phyloP scores from a whole-genome alignment of 768 basidiomycete genomes.

The Suillus subaureus region DNA sequence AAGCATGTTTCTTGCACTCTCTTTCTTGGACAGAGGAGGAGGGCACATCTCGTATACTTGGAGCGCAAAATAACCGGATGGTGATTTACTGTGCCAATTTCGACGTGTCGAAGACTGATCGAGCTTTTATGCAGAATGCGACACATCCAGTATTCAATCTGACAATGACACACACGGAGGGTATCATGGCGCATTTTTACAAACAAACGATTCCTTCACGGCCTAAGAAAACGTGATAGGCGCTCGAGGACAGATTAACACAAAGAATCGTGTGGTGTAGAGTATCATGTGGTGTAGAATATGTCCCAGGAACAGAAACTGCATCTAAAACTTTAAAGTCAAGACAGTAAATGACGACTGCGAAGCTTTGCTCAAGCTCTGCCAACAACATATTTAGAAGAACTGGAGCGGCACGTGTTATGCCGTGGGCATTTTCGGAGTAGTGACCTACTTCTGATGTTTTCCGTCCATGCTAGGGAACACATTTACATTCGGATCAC shows the following conservation, averaged over 20 bases:
- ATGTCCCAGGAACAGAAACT: not conserved
- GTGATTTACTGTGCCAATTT: conserved; percentile 41
- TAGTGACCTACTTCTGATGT: not conserved
- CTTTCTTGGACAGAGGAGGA: conserved; percentile 73
- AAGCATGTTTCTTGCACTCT: conserved; percentile 52
- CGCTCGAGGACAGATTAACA: not conserved
- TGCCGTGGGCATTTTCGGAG: not conserved
- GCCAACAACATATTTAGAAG: not conserved
- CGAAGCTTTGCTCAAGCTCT: not conserved
- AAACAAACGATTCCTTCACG: conserved; percentile 49
- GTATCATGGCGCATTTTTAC: conserved; percentile 75
- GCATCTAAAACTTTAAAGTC: not conserved
- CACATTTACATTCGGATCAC: not conserved
- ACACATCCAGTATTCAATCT: conserved; percentile 81
- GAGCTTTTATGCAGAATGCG: conserved; percentile 59
- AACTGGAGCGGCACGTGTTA: not conserved
- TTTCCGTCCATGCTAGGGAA: not conserved
- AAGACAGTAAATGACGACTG: not conserved
- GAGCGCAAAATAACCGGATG: conserved; percentile 62
- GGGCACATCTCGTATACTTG: conserved; percentile 55
- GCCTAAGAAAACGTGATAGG: conserved; percentile 19
- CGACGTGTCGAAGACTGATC: not conserved
- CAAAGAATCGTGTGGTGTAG: not conserved
- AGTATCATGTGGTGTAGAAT: not conserved
- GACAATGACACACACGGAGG: conserved; percentile 65